These are phyloP conservation scores for Trichocladium uniseriatum DNA, from an alignment of 495 filamentous ascomycete species.

Conservation along the genomic window DNA sequence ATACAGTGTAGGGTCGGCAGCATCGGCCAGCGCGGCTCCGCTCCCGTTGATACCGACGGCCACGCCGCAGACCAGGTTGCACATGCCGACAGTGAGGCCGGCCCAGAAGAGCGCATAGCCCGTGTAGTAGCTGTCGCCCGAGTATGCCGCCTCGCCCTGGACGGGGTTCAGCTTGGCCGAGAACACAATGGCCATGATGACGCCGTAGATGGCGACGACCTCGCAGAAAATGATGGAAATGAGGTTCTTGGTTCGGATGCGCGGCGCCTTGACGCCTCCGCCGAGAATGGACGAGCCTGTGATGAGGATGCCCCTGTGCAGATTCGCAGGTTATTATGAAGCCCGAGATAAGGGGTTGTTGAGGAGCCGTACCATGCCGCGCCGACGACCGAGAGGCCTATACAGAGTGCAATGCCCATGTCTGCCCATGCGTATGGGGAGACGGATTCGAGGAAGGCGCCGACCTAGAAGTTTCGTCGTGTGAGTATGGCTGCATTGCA, in stretches of 20 bases:
- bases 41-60: slow-evolving; percentile 97
- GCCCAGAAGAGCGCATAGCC: slow-evolving; percentile 95
- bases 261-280: slow-evolving; percentile 87
- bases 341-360: neutral
- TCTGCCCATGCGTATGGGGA: slow-evolving; percentile 92
- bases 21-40: slow-evolving; percentile 92
- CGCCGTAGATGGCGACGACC: slow-evolving; percentile 98
- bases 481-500: slow-evolving; percentile 17
- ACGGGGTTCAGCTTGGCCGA: slow-evolving; percentile 71
- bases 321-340: slow-evolving; percentile 21
- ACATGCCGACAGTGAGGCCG: slow-evolving; percentile 84
- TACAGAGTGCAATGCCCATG: slow-evolving; percentile 87
- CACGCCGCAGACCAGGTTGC: slow-evolving; percentile 92
- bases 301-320: slow-evolving; percentile 88
- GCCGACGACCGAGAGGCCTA: slow-evolving; percentile 89
- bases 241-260: slow-evolving; percentile 97
- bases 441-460: slow-evolving; percentile 85
- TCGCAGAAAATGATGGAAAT: slow-evolving; percentile 99
- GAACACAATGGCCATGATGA: slow-evolving; percentile 99
- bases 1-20: slow-evolving; percentile 83
- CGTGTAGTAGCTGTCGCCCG: slow-evolving; percentile 78
- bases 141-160: slow-evolving; percentile 53
- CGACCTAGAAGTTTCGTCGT: slow-evolving; percentile 74
- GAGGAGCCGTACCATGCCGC: slow-evolving; percentile 74
- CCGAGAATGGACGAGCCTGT: slow-evolving; percentile 98